These are phyloP conservation scores for Aspergillus ochraceus DNA, from an alignment of 2,329 filamentous ascomycete genomes.

Conservation along the genomic window DNA sequence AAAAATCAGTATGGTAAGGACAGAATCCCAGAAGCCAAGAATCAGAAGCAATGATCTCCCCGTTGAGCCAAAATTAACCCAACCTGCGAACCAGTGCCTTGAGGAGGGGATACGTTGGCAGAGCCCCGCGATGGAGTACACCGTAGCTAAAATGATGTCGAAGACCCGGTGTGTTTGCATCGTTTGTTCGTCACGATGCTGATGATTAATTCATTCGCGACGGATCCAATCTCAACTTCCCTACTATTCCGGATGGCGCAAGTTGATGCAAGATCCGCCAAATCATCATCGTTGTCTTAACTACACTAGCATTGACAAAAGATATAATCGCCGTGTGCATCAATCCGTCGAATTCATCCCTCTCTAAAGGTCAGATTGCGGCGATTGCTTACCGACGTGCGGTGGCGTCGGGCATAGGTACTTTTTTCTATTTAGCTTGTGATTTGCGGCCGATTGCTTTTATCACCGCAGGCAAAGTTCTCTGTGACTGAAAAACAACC, in stretches of 20 bases:
- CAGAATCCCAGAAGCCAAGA: neutral
- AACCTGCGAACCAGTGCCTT: neutral
- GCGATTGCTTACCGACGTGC: neutral
- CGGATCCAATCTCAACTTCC: neutral
- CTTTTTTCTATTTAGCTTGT: neutral
- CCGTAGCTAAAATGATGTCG: neutral
- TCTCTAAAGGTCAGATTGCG: neutral
- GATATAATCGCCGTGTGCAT: neutral
- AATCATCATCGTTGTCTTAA: neutral
- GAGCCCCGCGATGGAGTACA: neutral
- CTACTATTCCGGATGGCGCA: neutral
- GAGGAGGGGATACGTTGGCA: neutral
- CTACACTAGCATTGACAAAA: neutral
- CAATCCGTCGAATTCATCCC: neutral
- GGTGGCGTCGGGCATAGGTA: neutral
- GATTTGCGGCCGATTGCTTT: neutral
- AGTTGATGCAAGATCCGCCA: conserved; percentile 7
- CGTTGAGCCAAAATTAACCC: neutral
- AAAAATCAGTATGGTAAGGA: neutral
- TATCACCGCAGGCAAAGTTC: neutral
- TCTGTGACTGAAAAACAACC: neutral
- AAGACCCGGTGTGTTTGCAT: conserved; percentile 21
- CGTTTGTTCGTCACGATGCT: conserved; percentile 20
- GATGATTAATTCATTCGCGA: neutral
- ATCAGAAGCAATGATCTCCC: neutral